phyloP scores from a whole-genome alignment of 768 basidiomycete genomes.

The Clavaria fumosa region DNA sequence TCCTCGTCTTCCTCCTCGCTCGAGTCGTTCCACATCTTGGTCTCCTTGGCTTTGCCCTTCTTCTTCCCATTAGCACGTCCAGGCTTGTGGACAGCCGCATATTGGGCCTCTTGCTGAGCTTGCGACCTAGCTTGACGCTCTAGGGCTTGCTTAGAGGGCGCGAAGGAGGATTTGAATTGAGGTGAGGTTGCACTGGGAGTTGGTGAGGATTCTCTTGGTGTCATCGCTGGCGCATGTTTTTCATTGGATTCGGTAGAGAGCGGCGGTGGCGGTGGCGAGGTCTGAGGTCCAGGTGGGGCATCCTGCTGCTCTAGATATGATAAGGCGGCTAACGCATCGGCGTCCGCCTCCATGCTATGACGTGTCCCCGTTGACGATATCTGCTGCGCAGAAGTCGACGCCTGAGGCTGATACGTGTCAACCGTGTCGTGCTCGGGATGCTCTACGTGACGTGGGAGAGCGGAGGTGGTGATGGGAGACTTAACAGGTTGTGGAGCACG shows the following conservation, averaged over 20 bases:
- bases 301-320: conserved; percentile 53
- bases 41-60: conserved; percentile 42
- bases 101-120: conserved; percentile 68
- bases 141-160: conserved; percentile 67
- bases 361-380: too few relatives aligned
- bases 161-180: conserved; percentile 75
- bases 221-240: not conserved
- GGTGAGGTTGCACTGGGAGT: conserved; percentile 11
- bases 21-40: conserved; percentile 50
- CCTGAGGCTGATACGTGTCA: conserved; percentile 9
- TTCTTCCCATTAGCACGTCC: conserved; percentile 52
- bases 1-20: conserved; percentile 81
- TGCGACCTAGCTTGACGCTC: conserved; percentile 76
- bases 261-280: conserved; percentile 9
- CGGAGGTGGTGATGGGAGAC: conserved; percentile 4
- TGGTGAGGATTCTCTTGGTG: conserved; percentile 8
- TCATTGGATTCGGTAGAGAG: not conserved
- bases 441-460: not conserved
- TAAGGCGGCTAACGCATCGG: conserved; percentile 66
- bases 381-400: conserved; percentile 6
- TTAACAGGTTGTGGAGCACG: conserved; percentile 43
- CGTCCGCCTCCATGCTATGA: conserved; percentile 26
- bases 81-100: conserved; percentile 62
- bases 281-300: conserved; percentile 6
- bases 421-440: conserved; percentile 20